phyloP scores from a whole-genome alignment of 345 rosid genomes.

The Bruguiera parviflora region DNA sequence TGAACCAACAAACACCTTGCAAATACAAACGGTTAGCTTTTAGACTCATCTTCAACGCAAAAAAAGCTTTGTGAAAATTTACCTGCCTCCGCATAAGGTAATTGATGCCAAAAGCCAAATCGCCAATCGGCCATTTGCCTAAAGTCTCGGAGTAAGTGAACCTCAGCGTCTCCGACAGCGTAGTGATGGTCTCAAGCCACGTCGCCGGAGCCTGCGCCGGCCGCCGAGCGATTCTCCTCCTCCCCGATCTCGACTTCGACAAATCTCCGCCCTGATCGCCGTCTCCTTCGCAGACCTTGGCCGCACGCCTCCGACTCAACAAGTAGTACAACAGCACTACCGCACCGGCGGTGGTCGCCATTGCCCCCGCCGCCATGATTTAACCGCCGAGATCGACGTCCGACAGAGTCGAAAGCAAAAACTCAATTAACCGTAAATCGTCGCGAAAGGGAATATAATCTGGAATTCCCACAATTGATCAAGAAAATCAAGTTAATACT shows the following conservation, averaged over 20 bases:
- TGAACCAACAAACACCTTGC: background rate
- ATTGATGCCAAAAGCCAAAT: constrained; percentile 95
- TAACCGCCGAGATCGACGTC: background rate
- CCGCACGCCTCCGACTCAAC: constrained; percentile 50
- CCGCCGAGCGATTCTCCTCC: constrained; percentile 61
- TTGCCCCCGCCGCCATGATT: constrained; percentile 74
- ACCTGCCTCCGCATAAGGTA: constrained; percentile 90
- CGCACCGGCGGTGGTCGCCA: constrained; percentile 89
- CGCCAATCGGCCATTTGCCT: constrained; percentile 97
- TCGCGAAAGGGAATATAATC: background rate
- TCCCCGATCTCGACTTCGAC: constrained; percentile 62
- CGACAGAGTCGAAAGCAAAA: background rate
- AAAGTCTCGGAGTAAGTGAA: constrained; percentile 92
- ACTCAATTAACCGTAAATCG: background rate
- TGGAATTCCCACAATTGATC: too few relatives aligned
- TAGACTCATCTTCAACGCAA: background rate
- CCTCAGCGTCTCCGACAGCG: constrained; percentile 79
- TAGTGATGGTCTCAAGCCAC: constrained; percentile 81
- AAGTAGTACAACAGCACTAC: constrained; percentile 63
- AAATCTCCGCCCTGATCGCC: constrained; percentile 40
- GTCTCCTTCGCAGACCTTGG: constrained; percentile 35
- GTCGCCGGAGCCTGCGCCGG: constrained; percentile 96
- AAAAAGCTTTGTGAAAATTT: background rate
- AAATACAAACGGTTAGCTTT: background rate
- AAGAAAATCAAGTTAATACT: too few relatives aligned